Base-by-base conservation (phyloP, 139 green algal species). In the Coelastrella sp. region DNA sequence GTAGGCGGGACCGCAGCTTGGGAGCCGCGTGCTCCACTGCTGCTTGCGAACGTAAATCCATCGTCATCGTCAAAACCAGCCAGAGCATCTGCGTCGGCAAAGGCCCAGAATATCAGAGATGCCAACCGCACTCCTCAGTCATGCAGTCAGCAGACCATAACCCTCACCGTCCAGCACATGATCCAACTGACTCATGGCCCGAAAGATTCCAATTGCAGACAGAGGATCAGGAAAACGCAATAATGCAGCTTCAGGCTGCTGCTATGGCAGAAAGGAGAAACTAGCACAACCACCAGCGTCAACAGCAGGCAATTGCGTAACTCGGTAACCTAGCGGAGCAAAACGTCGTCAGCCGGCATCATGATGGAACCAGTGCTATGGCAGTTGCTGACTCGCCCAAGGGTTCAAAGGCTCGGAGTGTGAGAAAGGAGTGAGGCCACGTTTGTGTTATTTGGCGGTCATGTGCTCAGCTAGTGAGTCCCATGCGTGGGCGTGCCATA, bases 41-140 rank as follows among this genome's bases (percentile, higher is more conserved):
- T 71, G 64, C 64, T 14, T 20, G 64, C 64, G 11, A 71, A 71
- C 64, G 64, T 71, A 14, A 71, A 56, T 10, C 60, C 65, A 6
- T 92, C 89, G n/a, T 91, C 90, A 58, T 90, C 90, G 59, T 92
- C 90, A 71, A 92, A 92, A 7, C 64, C 90, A 16, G 57, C 68
- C 23, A 92, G 54, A 16, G 90, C 85, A 77, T 92, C 90, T 91
- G 88, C 57, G 20, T 6, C 8, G n/a, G 68, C 7, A 5, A 20
- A 47, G 71, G 54, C 23, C 4, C 5, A 8, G 54, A 17, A 23
- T 80, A 1, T 47, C 32, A 47, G 32, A 47, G 32, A 47, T 47
- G 32, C 32, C 32, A 47, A 47, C 32, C 32, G 32, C 32, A 47
- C 32, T 47, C 32, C 32, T 47, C 32, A 47, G 32, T 47, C 32